Evolutionary conservation across 805 yeast genomes (phyloP), one percentile per base, ranked within the genome.

Genomic region (Kazachstania psychrophila): DNA sequence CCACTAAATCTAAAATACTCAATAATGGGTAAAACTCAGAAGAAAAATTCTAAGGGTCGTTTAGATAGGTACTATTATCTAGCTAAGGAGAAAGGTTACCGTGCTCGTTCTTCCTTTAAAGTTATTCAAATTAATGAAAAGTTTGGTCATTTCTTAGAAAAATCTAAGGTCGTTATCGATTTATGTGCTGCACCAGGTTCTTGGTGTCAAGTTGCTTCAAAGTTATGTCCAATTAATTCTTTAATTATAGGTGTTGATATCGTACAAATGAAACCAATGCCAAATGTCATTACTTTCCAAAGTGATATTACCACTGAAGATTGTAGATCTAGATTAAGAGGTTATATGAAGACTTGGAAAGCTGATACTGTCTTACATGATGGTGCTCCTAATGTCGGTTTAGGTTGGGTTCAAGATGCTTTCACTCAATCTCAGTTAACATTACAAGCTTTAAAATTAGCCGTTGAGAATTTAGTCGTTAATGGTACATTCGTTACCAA

Each of bases 351-450:
- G 61, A 88, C 97, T 1, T 92, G 97, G 96, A 92, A 92, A 53
- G 99, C 97, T 1, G 97, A 92, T 57, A 85, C 95, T 0, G 97
- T 92, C 14, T 66, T 92, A 56, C 98, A 92, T 64, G 99, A 92
- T 72, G 99, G 99, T 79, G 99, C 99, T 20, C 99, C 99, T 22
- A 92, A 92, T 56, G 97, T 92, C 51, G 99, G 99, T 79, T 72
- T 92, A 55, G 95, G 95, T n/a, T 92, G 99, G 99, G 92, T 84
- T 15, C 99, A 92, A 62, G 99, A 92, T 75, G 98, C 99, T 1
- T 92, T 85, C 65, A 86, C 97, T 2, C 99, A 92, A 66, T 86
- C 96, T 19, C 97, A 89, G 56, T 75, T 92, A 49, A 94, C 95
- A 22, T 68, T 92, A 48, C 95, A 88, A 66, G 95, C 97, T 23